Percentiles rank a stretch among this genome's conserved stretches.
Conservation (phyloP, 768 basidiomycete genomes). For the Russula sp. region DNA sequence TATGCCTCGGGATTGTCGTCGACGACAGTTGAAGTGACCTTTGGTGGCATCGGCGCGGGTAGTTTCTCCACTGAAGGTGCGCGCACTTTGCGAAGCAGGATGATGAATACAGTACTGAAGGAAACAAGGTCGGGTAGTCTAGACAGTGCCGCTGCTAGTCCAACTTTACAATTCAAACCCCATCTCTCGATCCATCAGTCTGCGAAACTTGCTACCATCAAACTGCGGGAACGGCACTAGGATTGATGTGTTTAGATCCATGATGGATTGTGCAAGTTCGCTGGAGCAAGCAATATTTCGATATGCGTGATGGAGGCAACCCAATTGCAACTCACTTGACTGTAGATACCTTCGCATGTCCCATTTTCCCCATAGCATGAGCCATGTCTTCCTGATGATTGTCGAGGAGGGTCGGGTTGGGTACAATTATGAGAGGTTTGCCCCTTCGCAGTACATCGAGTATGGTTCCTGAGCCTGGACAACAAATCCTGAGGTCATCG, state of each 20-base stretch:
- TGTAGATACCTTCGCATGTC: constrained; percentile 56
- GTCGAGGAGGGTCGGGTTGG: constrained; percentile 84
- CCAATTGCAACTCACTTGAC: constrained; percentile 49
- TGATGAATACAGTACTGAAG: not conserved
- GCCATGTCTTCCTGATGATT: constrained; percentile 94
- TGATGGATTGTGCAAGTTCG: constrained; percentile 54
- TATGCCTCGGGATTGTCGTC: constrained; percentile 54
- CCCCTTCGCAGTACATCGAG: constrained; percentile 75
- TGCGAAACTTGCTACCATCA: constrained; percentile 62
- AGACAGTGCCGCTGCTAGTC: not conserved
- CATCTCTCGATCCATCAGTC: constrained; percentile 74
- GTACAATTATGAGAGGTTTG: constrained; percentile 81
- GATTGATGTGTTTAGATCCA: constrained; percentile 44
- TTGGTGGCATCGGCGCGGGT: constrained; percentile 36
- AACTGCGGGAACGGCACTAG: constrained; percentile 64
- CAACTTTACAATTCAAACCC: constrained; percentile 46
- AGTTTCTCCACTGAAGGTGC: not conserved
- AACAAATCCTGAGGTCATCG: constrained; percentile 1
- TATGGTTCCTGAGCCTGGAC: constrained; percentile 88
- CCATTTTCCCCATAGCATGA: constrained; percentile 53
- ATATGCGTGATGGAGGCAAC: not conserved
- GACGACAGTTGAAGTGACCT: constrained; percentile 37
- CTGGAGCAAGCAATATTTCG: constrained; percentile 36
- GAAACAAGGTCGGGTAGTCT: not conserved
- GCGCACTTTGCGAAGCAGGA: not conserved